A percentile compares a stretch with the other conserved stretches of the same genome.
These are phyloP conservation scores for Coriaria nepalensis DNA, from an alignment of 306 rosid genomes.

Conservation along the genomic window DNA sequence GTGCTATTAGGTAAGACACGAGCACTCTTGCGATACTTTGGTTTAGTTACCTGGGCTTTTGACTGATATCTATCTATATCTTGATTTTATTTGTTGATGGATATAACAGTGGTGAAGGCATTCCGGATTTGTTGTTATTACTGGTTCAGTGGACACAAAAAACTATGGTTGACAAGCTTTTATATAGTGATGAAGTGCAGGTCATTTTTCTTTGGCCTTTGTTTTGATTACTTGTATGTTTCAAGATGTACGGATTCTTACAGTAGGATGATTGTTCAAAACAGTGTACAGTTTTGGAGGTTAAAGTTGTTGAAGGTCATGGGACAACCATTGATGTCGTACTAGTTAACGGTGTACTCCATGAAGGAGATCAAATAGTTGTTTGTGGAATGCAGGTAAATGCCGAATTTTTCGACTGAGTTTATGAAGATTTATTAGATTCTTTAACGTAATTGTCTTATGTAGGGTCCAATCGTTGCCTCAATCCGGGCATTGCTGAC, in stretches of 20 bases:
- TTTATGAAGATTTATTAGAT: neutral
- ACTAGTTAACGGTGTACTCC: constrained; percentile 88
- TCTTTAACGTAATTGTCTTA: constrained; percentile 2
- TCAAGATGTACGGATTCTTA: constrained; percentile 20
- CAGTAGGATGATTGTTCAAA: constrained; percentile 16
- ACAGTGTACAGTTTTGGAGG: constrained; percentile 97
- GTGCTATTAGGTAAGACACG: constrained; percentile 69
- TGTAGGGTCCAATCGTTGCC: constrained; percentile 79
- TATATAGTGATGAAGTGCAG: constrained; percentile 80
- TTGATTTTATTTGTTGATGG: constrained; percentile 10
- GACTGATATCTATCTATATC: neutral
- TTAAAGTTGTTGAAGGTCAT: constrained; percentile 91
- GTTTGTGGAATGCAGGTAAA: constrained; percentile 94
- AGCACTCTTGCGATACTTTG: constrained; percentile 2
- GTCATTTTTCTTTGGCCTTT: constrained; percentile 26
- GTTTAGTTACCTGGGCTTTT: neutral
- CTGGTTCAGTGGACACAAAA: constrained; percentile 87
- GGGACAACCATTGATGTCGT: constrained; percentile 98
- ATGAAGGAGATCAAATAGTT: constrained; percentile 97
- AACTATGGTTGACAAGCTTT: constrained; percentile 83
- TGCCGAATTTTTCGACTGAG: constrained; percentile 10
- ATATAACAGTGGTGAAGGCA: constrained; percentile 77
- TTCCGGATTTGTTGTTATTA: constrained; percentile 72
- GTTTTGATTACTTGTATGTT: constrained; percentile 13
- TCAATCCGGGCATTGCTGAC: constrained; percentile 85